These are phyloP conservation scores for Actinomucor elegans DNA, from an alignment of 371 early-diverging fungal genomes.

Conservation along the genomic window DNA sequence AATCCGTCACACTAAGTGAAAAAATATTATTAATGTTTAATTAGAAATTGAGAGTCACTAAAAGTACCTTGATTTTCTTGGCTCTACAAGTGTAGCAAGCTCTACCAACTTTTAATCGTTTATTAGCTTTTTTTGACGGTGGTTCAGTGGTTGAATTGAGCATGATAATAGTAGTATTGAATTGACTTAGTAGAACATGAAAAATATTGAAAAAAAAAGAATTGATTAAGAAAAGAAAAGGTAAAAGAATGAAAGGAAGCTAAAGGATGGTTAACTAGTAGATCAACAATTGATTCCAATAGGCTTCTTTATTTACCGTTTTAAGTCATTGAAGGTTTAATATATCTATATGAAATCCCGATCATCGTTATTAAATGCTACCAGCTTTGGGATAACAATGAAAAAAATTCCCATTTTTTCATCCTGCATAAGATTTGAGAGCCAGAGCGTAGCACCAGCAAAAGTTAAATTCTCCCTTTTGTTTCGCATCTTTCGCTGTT, in stretches of 20 bases:
- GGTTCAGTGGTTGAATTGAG: not conserved
- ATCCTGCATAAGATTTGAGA: too few species aligned
- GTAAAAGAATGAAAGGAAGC: not conserved
- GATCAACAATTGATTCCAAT: not conserved
- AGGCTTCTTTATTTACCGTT: not conserved
- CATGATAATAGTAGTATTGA: not conserved
- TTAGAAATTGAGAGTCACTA: not conserved
- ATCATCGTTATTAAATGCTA: not conserved
- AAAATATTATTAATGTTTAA: not conserved
- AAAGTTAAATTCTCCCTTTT: too few species aligned
- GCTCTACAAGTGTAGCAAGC: constrained; percentile 50
- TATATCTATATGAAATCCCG: too few species aligned
- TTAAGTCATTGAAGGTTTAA: too few species aligned
- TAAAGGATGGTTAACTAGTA: not conserved
- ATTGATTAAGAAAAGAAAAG: not conserved
- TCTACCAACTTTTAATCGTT: constrained; percentile 38
- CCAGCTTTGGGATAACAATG: not conserved
- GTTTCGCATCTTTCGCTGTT: too few species aligned
- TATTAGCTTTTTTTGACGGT: constrained; percentile 5
- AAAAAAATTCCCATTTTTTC: constrained; percentile 1
- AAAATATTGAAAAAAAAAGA: not conserved
- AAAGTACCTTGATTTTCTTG: constrained; percentile 49
- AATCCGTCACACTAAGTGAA: constrained; percentile 38
- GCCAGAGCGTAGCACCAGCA: too few species aligned
- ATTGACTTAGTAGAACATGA: not conserved